Base-by-base conservation (phyloP, 2,329 filamentous ascomycete genomes). In the Exophiala sp. region DNA sequence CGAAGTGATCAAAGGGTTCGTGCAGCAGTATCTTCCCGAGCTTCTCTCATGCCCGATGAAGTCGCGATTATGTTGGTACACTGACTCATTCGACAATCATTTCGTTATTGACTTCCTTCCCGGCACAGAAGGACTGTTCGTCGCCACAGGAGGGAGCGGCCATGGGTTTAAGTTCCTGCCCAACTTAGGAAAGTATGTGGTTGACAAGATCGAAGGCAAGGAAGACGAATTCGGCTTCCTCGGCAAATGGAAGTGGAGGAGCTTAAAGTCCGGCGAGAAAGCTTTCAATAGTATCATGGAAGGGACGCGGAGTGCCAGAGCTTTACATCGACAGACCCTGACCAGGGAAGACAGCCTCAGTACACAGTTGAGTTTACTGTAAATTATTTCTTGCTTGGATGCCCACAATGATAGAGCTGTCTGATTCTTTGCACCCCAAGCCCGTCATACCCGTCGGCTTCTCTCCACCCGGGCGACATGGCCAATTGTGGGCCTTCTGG, bases 101-200 rank as follows among this genome's bases (percentile, higher is more conserved):
- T 64, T 64, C 44, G 55, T 56, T 9, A 56, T 64, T 33, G 16
- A 55, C 54, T 9, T 57, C 44, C 12, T 57, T 52, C 55, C 60
- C 45, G 11, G 53, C 50, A 54, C 50, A 62, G 16, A 54, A 61
- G 20, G 58, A 58, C 41, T 64, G 55, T 34, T 55, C 52, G 65
- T 79, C 45, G 77, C 77, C 12, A 78, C 76, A 9, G 62, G 59
- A 46, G 63, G 63, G 5, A 78, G 74, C 49, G 75, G 75, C 16
- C 77, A 60, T 61, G 77, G 65, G 3, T 79, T 75, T 67, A 79
- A 79, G 59, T 79, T 79, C 66, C 66, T 79, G 50, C 77, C 77
- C 32, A 69, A 78, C 4, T 65, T 79, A 14, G 77, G 77, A 11
- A 74, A 76, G 49, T 76, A 77, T 57, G 67, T 79, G 50, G 70